Percentiles rank a stretch among this genome's conserved stretches.
Evolutionary conservation across 1,139 yeast species (phyloP).

Genomic region (Debaryomycetaceae sp.): DNA sequence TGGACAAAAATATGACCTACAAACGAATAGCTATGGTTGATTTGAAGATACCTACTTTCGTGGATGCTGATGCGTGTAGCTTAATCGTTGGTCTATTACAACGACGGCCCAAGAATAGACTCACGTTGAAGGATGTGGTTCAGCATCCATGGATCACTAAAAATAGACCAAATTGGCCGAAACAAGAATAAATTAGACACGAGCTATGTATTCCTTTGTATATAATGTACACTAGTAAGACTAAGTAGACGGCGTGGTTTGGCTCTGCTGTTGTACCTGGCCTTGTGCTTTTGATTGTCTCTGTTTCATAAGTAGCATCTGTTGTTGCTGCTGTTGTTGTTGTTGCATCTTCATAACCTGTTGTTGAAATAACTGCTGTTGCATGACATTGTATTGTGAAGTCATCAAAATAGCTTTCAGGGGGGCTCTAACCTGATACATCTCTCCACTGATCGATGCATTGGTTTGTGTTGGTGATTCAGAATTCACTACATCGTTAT

Average conservation of each 20-base stretch:
- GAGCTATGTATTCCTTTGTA: neutral
- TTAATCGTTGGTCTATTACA: constrained; percentile 59
- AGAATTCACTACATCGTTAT: constrained; percentile 24
- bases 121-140: constrained; percentile 57
- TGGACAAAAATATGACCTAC: constrained; percentile 69
- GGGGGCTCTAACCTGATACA: constrained; percentile 63
- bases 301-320: constrained; percentile 22
- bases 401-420: constrained; percentile 46
- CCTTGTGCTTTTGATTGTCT: constrained; percentile 28
- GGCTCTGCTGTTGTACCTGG: constrained; percentile 30
- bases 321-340: constrained; percentile 26
- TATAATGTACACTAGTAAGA: neutral
- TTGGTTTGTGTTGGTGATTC: constrained; percentile 45
- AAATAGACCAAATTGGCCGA: constrained; percentile 50
- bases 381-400: constrained; percentile 42
- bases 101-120: constrained; percentile 66
- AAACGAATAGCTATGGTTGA: constrained; percentile 77
- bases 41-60: constrained; percentile 63
- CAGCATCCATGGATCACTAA: constrained; percentile 81
- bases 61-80: constrained; percentile 74
- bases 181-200: neutral
- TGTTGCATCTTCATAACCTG: constrained; percentile 45
- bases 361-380: constrained; percentile 50
- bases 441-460: constrained; percentile 51
- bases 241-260: constrained; percentile 17